Base-by-base conservation (phyloP, 345 rosid genomes). In the Pugionium cornutum region DNA sequence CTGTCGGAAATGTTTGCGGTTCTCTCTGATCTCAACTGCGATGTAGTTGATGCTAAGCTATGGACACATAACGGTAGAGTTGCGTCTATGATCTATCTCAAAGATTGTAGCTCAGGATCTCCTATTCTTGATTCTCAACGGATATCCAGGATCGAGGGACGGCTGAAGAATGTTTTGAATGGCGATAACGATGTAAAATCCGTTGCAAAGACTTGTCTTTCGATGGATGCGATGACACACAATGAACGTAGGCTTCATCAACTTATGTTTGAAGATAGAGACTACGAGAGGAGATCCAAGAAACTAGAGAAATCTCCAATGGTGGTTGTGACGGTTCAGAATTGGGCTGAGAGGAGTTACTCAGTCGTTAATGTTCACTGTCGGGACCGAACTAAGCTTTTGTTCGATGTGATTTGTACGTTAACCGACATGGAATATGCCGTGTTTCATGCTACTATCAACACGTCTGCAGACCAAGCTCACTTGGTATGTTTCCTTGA, bases 261-360 rank as follows among this genome's bases (percentile, higher is more conserved):
- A 70, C 86, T 94, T 83, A 94, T 94, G 99, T 88, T 86, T 75
- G 88, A 95, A 0, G 99, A 94, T 36, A 75, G 97, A 71, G 99
- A 94, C 67, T 94, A 90, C 44, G 99, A 94, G 66, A 78, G 81
- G 69, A 80, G 83, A 62, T 82, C 86, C 5, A 75, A 77, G 61
- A 72, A 4, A 43, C 65, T 35, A 29, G 70, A 9, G 86, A 80
- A 75, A 6, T 72, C 78, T 18, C 88, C 89, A 0, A 76, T 78
- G 9, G 96, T 94, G 29, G 72, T 73, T 73, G 76, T 73, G 46
- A 88, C 95, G 0, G 97, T 94, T 55, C 97, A 90, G 76, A 88
- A 94, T 59, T 94, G 96, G 96, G 76, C 66, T 1, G 95, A 84
- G 75, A 81, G 87, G 53, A 75, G 91, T 51, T 94, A 94, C 69